Percentiles rank a stretch among this genome's conserved stretches.
These are phyloP conservation scores for Neurospora sp. DNA, from an alignment of 495 filamentous ascomycete species.

Conservation along the genomic window DNA sequence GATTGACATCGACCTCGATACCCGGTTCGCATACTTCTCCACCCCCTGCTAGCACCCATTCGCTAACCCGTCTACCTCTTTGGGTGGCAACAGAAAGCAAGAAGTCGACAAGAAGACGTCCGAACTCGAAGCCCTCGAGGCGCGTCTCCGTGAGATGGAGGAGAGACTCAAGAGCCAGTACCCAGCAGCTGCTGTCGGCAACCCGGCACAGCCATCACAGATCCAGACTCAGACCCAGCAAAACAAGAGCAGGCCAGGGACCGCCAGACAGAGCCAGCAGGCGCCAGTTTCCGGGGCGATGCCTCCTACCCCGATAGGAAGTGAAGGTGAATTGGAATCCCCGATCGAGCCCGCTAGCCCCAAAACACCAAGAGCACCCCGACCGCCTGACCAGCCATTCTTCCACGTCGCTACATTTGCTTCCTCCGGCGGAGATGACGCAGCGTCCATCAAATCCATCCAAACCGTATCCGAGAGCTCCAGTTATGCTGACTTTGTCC, in stretches of 20 bases:
- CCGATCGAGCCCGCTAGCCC: conserved; percentile 5
- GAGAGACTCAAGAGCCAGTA: conserved; percentile 51
- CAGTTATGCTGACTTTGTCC: conserved; percentile 26
- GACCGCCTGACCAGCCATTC: background rate
- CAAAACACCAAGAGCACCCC: conserved; percentile 1
- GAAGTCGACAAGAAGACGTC: conserved; percentile 60
- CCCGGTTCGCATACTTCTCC: background rate
- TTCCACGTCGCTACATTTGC: background rate
- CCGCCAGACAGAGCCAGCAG: conserved; percentile 31
- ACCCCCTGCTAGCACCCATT: conserved; percentile 3
- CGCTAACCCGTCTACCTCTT: background rate
- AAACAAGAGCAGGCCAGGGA: conserved; percentile 30
- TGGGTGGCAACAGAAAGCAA: conserved; percentile 44
- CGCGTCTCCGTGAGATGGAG: conserved; percentile 75
- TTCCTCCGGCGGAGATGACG: conserved; percentile 7
- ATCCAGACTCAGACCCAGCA: conserved; percentile 10
- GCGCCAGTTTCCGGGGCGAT: conserved; percentile 35
- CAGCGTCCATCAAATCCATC: conserved; percentile 17
- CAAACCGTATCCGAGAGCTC: conserved; percentile 11
- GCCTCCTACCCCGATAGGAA: conserved; percentile 45
- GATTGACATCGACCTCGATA: background rate
- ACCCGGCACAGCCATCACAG: conserved; percentile 2
- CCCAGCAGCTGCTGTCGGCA: conserved; percentile 1
- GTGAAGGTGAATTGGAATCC: conserved; percentile 46
- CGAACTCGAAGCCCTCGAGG: conserved; percentile 80